Evolutionary conservation across 1,284 basidiomycete species (phyloP).

Genomic region (Mycosarcoma mackinlayi): DNA sequence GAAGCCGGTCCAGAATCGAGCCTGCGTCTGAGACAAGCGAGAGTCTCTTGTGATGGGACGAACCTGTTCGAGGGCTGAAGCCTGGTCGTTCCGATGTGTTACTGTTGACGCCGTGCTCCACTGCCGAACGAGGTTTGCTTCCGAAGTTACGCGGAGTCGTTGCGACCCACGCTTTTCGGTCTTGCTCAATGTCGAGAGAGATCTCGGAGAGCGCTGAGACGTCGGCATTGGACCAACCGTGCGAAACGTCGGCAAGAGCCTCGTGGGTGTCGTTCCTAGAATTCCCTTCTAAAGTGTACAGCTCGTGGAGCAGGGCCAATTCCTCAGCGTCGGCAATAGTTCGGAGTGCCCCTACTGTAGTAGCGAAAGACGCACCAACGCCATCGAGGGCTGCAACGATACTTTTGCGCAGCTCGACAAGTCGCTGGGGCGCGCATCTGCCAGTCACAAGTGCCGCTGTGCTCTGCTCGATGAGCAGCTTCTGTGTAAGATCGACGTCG

Average conservation of each 20-base stretch:
- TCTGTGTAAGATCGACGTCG: conserved; percentile 20
- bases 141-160: conserved; percentile 51
- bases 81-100: conserved; percentile 10
- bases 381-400: conserved; percentile 41
- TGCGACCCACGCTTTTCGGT: conserved; percentile 26
- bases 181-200: conserved; percentile 26
- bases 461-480: conserved; percentile 27
- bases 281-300: conserved; percentile 50
- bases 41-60: conserved; percentile 31
- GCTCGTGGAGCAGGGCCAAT: conserved; percentile 48
- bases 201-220: conserved; percentile 20
- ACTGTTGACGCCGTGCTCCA: background rate
- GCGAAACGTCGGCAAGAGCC: conserved; percentile 17
- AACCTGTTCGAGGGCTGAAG: conserved; percentile 19
- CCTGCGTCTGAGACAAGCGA: conserved; percentile 51
- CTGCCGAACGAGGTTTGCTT: conserved; percentile 29
- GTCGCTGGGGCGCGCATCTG: conserved; percentile 23
- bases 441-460: conserved; percentile 5
- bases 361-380: conserved; percentile 32
- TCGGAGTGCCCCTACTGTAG: conserved; percentile 17
- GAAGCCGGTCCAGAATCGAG: conserved; percentile 28
- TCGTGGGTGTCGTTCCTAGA: conserved; percentile 23
- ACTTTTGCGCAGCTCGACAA: conserved; percentile 41
- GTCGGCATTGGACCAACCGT: conserved; percentile 28
- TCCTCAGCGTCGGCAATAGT: conserved; percentile 50